These are phyloP conservation scores for Trichomonas vaginalis DNA, from an alignment of 208 protist genomes.

Conservation along the genomic window DNA sequence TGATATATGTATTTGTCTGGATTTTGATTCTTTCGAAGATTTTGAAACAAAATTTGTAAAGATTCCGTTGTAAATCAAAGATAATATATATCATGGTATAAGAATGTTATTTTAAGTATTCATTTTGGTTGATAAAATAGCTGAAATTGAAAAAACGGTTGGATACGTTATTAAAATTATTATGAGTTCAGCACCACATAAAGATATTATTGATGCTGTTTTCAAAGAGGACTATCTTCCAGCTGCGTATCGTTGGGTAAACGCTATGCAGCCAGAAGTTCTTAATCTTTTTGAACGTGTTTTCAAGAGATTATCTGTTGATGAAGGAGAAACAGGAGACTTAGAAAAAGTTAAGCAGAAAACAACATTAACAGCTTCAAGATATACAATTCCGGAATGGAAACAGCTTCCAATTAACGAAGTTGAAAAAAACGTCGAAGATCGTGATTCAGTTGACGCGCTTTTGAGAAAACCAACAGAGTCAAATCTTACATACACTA, in stretches of 20 bases:
- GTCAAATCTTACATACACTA: neutral
- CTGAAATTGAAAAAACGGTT: too few relatives aligned
- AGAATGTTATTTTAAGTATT: too few relatives aligned
- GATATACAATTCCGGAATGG: slow-evolving; percentile 9
- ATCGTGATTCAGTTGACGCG: neutral
- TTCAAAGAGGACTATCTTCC: neutral
- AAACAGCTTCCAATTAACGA: neutral
- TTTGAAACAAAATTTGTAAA: too few relatives aligned
- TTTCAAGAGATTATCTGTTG: neutral
- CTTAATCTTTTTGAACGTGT: neutral
- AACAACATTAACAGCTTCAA: neutral
- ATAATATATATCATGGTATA: too few relatives aligned
- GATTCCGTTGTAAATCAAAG: too few relatives aligned
- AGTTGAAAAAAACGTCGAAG: neutral
- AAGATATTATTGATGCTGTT: neutral
- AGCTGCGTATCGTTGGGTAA: neutral
- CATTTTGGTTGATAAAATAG: too few relatives aligned
- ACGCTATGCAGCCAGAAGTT: neutral
- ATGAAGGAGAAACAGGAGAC: neutral
- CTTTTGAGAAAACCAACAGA: neutral
- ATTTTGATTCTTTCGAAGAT: too few relatives aligned
- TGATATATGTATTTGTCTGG: too few relatives aligned
- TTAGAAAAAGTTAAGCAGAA: neutral
- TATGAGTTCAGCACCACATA: neutral
- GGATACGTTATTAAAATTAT: neutral